Evolutionary conservation across 176 grass and related monocot species (phyloP).

Genomic region (Avena insularis): DNA sequence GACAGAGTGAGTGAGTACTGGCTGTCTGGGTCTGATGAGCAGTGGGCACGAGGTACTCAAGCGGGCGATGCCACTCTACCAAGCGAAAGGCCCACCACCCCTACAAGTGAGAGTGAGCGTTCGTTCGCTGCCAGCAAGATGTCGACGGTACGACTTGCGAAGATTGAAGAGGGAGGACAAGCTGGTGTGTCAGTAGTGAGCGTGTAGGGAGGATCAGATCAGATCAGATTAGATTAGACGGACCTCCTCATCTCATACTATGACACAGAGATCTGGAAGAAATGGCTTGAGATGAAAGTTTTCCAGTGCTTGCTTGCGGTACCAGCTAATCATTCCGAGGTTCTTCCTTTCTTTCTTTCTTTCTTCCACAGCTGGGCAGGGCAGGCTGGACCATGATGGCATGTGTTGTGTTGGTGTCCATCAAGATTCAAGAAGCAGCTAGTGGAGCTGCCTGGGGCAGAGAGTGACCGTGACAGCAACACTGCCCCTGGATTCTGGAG

Average conservation of each 20-base stretch:
- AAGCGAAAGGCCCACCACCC: background rate
- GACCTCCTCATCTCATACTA: background rate
- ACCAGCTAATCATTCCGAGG: background rate
- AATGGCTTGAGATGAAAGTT: background rate
- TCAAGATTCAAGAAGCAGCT: background rate
- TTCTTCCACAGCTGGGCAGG: background rate
- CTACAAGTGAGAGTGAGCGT: background rate
- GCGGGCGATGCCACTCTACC: background rate
- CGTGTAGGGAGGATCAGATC: background rate
- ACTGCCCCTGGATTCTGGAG: slow-evolving; percentile 14
- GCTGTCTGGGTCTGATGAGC: slow-evolving; percentile 6
- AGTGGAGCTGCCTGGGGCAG: slow-evolving; percentile 2
- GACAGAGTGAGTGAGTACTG: background rate
- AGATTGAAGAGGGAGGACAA: slow-evolving; percentile 8
- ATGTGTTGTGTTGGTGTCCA: slow-evolving; percentile 8
- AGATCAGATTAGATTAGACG: background rate
- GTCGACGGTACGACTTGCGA: background rate
- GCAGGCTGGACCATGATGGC: slow-evolving; percentile 14
- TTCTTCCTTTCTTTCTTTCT: background rate
- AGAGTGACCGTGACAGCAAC: background rate
- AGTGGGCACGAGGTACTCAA: slow-evolving; percentile 14
- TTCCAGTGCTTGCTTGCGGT: background rate
- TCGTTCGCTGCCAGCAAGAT: background rate
- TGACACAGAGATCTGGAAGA: background rate
- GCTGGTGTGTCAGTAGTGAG: background rate